phyloP scores from a whole-genome alignment of 2,329 filamentous ascomycete species.

The Didymella pinodella region DNA sequence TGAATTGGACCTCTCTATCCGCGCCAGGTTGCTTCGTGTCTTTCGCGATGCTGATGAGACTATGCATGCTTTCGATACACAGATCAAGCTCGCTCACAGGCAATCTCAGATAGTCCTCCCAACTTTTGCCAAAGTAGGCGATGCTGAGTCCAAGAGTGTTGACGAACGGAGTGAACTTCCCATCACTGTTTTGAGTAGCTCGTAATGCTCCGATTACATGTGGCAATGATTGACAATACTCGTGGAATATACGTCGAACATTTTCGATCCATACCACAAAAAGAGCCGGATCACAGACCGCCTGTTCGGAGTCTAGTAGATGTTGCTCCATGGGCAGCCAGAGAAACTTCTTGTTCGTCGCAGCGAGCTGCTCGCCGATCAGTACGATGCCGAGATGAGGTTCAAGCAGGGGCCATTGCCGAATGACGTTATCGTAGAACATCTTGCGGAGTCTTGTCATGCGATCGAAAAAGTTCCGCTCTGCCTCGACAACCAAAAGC shows the following conservation, averaged over 20 bases:
- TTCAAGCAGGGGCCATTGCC: conserved; percentile 39
- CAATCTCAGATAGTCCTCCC: conserved; percentile 40
- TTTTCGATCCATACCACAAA: conserved; percentile 37
- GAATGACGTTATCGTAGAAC: conserved; percentile 39
- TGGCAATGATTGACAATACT: conserved; percentile 38
- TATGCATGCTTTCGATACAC: conserved; percentile 29
- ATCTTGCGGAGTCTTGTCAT: conserved; percentile 35
- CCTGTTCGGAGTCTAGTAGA: conserved; percentile 18
- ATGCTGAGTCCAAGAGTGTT: conserved; percentile 38
- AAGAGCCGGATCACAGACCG: conserved; percentile 30
- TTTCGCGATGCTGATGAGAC: conserved; percentile 21
- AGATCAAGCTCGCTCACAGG: conserved; percentile 36
- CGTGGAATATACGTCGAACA: conserved; percentile 30
- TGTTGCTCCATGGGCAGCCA: conserved; percentile 31
- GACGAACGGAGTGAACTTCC: conserved; percentile 38
- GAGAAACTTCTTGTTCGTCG: conserved; percentile 31
- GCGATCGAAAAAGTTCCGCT: conserved; percentile 37
- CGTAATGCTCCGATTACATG: conserved; percentile 37
- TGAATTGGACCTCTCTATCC: conserved; percentile 16
- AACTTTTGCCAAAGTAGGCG: conserved; percentile 36
- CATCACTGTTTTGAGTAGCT: conserved; percentile 30
- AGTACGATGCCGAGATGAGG: conserved; percentile 35
- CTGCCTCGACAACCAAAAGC: conserved; percentile 31
- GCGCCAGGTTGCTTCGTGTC: conserved; percentile 5
- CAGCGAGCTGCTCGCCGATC: conserved; percentile 30